Base-by-base conservation (phyloP, 2,329 filamentous ascomycete genomes). In the Exophiala dermatitidis region DNA sequence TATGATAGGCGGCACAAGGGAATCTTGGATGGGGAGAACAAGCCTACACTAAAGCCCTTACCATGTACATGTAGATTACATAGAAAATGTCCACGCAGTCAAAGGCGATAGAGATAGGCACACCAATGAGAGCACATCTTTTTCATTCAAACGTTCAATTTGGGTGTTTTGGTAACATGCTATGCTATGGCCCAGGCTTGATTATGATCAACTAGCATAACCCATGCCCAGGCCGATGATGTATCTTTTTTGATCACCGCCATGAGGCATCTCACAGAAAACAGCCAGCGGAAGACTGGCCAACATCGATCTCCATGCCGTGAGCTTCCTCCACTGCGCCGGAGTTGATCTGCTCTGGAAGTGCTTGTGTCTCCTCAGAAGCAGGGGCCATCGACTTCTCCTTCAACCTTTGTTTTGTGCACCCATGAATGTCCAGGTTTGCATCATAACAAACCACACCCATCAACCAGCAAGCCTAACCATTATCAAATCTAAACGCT, bases 401-500 rank as follows among this genome's bases (percentile, higher is more conserved):
- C 38, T 6, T 4, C 7, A 5, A 6, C 28, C 19, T 3, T 28
- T 26, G 38, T 26, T 10, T 6, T 41, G 38, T 26, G 19, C 36
- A 38, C 38, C 26, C 38, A 38, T 12, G 4, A 12, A 5, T 26
- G 38, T 26, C 36, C 36, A 5, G 36, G 5, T 28, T 12, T 29
- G 9, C 29, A 45, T 32, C 8, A 45, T 45, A 7, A 32, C 29
- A 43, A 29, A 43, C 19, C 12, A 38, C 36, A 8, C 9, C 19
- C 36, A 38, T 19, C 19, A 19, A 19, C 19, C 36, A 8, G 6
- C 38, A 6, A 26, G 4, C 38, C 38, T 34, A 6, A 34, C 6
- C 6, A 34, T 6, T 5, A 41, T 42, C n/a, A 19, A 19, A 54
- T 52, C 90, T 89, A 97, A 77, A 97, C 93, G 74, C 83, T 84